Evolutionary conservation across 2,329 filamentous ascomycete species (phyloP), one percentile per base, ranked within the genome.

Genomic region (Corniculantispora saksenae): DNA sequence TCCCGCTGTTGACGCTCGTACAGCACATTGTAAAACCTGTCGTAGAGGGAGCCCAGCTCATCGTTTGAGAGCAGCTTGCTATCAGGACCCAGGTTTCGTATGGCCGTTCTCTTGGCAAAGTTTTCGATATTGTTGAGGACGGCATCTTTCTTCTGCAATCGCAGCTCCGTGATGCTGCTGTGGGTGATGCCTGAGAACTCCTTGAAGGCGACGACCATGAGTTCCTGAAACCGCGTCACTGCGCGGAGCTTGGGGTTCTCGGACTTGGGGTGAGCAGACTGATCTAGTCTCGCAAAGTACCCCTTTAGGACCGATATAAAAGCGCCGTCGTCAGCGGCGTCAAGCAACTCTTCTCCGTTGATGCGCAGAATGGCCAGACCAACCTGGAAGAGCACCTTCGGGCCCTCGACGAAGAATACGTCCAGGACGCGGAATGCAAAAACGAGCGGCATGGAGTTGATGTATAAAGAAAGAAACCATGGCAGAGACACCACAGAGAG

Each of bases 161-260:
- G 89, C 73, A 96, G 85, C 69, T 98, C 95, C 0, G 91, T 91
- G 67, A 99, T 94, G 59, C 90, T 97, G 73, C 89, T 90, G 74
- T 99, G 94, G 0, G 95, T 99, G 70, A 99, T 97, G 48, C 90
- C 92, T 0, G 94, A 91, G 74, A 99, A 99, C 74, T 99, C 95
- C 71, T 97, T 98, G 80, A 99, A 99, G 0, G 95, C 95, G 23
- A 98, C 95, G 3, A 99, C 95, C 94, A 99, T 98, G 65, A 99
- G 86, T 77, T 98, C 95, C 73, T 99, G 95, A 75, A 99, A 99
- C 55, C 92, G 88, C 7, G 96, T 99, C 62, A 99, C 95, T 0
- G 94, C 93, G 61, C 94, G 87, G 61, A 98, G 82, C 79, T 98
- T 99, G 3, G 94, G 89, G 68, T 98, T 99, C 75, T 97, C 94